A percentile compares a stretch with the other conserved stretches of the same genome.
Conservation (phyloP, 2,329 filamentous ascomycete species). For the Graphium sp. region DNA sequence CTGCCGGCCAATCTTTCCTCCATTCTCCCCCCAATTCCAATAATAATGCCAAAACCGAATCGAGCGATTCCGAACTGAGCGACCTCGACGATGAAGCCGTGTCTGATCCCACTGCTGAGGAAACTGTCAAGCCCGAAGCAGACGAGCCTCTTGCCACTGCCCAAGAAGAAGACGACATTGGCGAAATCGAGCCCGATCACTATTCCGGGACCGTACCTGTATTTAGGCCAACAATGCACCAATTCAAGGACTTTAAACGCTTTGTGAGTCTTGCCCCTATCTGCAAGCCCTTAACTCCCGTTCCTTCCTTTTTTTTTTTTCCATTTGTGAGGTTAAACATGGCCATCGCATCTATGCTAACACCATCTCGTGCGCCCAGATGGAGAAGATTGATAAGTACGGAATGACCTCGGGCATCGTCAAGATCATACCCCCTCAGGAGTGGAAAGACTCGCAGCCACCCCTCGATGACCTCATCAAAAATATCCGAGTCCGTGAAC, state of each 20-base stretch:
- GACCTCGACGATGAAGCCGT: conserved; percentile 41
- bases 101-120: conserved; percentile 13
- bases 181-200: conserved; percentile 69
- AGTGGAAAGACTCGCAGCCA: conserved; percentile 78
- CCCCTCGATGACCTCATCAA: conserved; percentile 75
- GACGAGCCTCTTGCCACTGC: conserved; percentile 2
- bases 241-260: conserved; percentile 84
- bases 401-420: conserved; percentile 97
- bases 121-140: conserved; percentile 1
- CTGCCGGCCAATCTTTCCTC: conserved; percentile 25
- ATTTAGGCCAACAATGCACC: conserved; percentile 87
- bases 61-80: conserved; percentile 48
- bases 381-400: conserved; percentile 75
- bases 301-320: conserved; percentile 1
- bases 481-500: conserved; percentile 83
- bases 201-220: conserved; percentile 87
- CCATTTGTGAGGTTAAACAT: conserved; percentile 1
- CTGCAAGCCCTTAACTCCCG: neutral
- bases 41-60: conserved; percentile 39
- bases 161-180: conserved; percentile 42
- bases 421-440: conserved; percentile 82
- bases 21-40: conserved; percentile 50
- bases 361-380: conserved; percentile 20
- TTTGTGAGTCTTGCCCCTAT: conserved; percentile 47
- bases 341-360: conserved; percentile 10